phyloP scores from a whole-genome alignment of 2,329 filamentous ascomycete species.

The Cytospora piceicola region DNA sequence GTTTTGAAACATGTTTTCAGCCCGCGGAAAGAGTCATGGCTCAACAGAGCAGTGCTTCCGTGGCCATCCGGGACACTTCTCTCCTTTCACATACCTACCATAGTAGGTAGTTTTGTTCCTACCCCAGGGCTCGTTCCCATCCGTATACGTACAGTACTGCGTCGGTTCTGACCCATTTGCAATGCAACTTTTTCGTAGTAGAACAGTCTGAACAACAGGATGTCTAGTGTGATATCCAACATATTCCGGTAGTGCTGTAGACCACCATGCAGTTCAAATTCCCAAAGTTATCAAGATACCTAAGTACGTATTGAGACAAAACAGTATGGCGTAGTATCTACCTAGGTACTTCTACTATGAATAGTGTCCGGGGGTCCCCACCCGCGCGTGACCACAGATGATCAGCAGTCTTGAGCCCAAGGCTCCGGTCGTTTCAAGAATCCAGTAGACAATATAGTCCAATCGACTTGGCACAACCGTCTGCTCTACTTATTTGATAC shows the following conservation, averaged over 20 bases:
- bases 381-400: neutral
- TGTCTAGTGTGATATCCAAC: too few relatives aligned
- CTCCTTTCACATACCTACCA: neutral
- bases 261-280: neutral
- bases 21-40: neutral
- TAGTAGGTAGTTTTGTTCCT: too few relatives aligned
- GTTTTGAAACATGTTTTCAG: neutral
- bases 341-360: neutral
- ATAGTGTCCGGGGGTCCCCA: neutral
- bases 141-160: neutral
- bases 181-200: neutral
- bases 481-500: neutral
- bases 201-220: too few relatives aligned
- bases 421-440: neutral
- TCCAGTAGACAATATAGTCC: neutral
- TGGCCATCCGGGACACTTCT: neutral
- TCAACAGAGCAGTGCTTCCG: neutral
- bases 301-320: neutral
- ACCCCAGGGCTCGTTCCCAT: neutral
- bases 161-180: neutral
- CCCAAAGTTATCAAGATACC: neutral
- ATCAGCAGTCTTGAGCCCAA: neutral
- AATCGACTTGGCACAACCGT: neutral
- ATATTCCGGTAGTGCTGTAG: neutral
- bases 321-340: neutral